Conservation (phyloP, 495 filamentous ascomycete species). For the Tuber borchii region DNA sequence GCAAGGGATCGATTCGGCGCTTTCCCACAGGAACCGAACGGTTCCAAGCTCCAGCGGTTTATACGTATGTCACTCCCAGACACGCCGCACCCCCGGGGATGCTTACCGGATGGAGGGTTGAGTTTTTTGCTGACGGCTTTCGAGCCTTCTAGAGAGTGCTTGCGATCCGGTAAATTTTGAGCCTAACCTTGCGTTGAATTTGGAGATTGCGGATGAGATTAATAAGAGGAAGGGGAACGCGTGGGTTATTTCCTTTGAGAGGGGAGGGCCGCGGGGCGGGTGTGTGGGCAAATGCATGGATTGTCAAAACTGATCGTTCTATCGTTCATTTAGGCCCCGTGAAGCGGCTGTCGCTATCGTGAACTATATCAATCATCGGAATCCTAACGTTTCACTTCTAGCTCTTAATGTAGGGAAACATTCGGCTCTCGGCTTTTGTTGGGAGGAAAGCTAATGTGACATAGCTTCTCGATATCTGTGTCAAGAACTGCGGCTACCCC, state of each 20-base stretch:
- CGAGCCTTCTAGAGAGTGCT: slow-evolving; percentile 60
- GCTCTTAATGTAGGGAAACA: slow-evolving; percentile 59
- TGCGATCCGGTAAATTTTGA: slow-evolving; percentile 96
- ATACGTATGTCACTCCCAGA: slow-evolving; percentile 55
- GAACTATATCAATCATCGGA: slow-evolving; percentile 89
- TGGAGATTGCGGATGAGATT: slow-evolving; percentile 94
- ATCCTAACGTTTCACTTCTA: slow-evolving; percentile 85
- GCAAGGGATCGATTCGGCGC: slow-evolving; percentile 89
- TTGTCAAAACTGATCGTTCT: slow-evolving; percentile 13
- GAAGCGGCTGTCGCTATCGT: slow-evolving; percentile 94
- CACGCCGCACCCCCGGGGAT: not conserved
- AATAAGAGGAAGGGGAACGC: slow-evolving; percentile 97
- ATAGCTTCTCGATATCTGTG: slow-evolving; percentile 91
- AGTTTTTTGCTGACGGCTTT: slow-evolving; percentile 19
- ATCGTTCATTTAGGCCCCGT: slow-evolving; percentile 56
- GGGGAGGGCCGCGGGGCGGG: not conserved
- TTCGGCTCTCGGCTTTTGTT: not conserved
- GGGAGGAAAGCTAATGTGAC: slow-evolving; percentile 17
- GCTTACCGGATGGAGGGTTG: slow-evolving; percentile 7
- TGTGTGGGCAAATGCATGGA: not conserved
- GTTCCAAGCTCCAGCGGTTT: slow-evolving; percentile 84
- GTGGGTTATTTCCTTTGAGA: slow-evolving; percentile 46
- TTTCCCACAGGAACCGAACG: slow-evolving; percentile 62
- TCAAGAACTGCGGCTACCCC: slow-evolving; percentile 99
- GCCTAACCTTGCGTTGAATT: slow-evolving; percentile 88